Percentiles rank a stretch among this genome's conserved stretches.
phyloP scores from a whole-genome alignment of 2,329 filamentous ascomycete species.

The Aureobasidium namibiae region DNA sequence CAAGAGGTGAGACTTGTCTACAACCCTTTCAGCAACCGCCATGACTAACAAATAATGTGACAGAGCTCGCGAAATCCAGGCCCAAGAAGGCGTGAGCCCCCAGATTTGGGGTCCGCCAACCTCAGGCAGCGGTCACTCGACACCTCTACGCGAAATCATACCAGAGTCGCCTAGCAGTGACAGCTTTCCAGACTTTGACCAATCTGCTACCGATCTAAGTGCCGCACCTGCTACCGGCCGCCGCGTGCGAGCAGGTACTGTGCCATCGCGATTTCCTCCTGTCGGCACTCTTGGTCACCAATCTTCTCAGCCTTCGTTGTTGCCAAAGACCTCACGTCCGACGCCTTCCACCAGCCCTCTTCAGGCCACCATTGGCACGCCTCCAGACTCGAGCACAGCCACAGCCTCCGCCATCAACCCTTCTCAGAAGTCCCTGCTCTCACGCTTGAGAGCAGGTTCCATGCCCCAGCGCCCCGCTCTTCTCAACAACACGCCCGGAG shows the following conservation, averaged over 20 bases:
- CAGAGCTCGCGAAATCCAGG: constrained; percentile 92
- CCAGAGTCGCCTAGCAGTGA: constrained; percentile 89
- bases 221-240: constrained; percentile 58
- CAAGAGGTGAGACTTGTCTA: constrained; percentile 65
- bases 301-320: constrained; percentile 48
- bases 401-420: constrained; percentile 12
- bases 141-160: constrained; percentile 91
- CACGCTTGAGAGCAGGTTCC: constrained; percentile 80
- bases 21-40: not conserved
- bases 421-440: constrained; percentile 47
- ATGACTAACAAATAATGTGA: constrained; percentile 13
- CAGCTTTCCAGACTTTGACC: constrained; percentile 84
- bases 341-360: constrained; percentile 85
- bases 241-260: constrained; percentile 82
- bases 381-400: not conserved
- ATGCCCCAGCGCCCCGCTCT: constrained; percentile 83
- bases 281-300: constrained; percentile 56
- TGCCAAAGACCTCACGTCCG: constrained; percentile 72
- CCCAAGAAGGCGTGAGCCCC: constrained; percentile 76
- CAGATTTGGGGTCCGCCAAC: constrained; percentile 86
- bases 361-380: constrained; percentile 37
- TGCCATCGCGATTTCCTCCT: constrained; percentile 89
- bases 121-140: constrained; percentile 91
- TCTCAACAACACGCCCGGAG: constrained; percentile 43
- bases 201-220: constrained; percentile 55